Evolutionary conservation across 495 filamentous ascomycete species (phyloP), one percentile per base, ranked within the genome.

Genomic region (Penicillium bialowiezense): DNA sequence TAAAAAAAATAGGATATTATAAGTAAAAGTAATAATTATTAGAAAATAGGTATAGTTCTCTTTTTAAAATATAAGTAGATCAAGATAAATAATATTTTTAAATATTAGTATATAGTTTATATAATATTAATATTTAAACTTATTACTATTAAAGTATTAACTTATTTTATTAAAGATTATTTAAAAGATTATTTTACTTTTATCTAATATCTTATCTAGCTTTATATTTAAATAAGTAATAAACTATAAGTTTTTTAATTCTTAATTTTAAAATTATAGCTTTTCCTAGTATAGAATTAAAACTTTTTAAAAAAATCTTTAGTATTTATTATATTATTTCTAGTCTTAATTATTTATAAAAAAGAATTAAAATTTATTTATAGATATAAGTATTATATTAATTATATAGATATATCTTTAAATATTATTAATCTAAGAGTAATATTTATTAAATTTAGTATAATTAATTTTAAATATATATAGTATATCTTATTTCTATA

Each of bases 291-390:
- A 41, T 29, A 18, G 15, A 29, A 41, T 41, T 41, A 41, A 41
- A 17, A 41, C 15, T 5, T 29, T 15, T 6, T 41, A 41, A 9
- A 29, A 29, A 12, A 12, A 28, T 41, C 12, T 41, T 6, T 29
- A 17, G 6, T 41, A 41, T 13, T 1, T 29, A 28, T 41, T 18
- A 41, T 10, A 10, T 7, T 41, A 41, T 1, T 41, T 15, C 26
- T 4, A 9, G 13, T 54, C 35, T 24, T 23, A 49, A 29, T 50
- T 42, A 26, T 44, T 33, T 18, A 20, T 21, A 26, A 21, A n/a
- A 36, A 54, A 54, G 44, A 54, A 54, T n/a, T 54, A 14, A 21
- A 54, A 41, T 21, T 34, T 49, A 28, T 21, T 50, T 12, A 10
- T 28, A 20, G 26, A 28, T 0, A n/a, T n/a, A n/a, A 54, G 41